Evolutionary conservation across 495 filamentous ascomycete species (phyloP).

Genomic region (Penicillium pulvis): DNA sequence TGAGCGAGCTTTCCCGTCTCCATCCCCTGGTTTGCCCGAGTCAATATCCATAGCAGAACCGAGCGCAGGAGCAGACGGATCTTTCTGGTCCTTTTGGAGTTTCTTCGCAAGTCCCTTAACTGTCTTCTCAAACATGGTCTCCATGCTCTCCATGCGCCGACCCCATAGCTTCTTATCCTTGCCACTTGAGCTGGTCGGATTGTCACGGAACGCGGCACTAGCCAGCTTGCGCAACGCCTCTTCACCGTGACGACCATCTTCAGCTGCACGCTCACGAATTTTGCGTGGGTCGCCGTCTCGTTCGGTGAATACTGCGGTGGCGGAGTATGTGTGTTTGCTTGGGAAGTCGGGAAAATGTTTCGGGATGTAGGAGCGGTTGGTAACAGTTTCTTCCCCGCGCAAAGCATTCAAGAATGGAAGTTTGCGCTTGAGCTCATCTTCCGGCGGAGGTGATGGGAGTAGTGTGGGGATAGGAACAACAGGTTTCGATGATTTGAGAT

Average conservation of each 20-base stretch:
- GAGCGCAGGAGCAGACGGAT: slow-evolving; percentile 4
- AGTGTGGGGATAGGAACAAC: slow-evolving; percentile 32
- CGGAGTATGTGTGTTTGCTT: slow-evolving; percentile 71
- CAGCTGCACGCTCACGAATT: slow-evolving; percentile 71
- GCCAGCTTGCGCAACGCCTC: slow-evolving; percentile 71
- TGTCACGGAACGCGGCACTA: slow-evolving; percentile 49
- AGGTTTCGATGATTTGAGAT: slow-evolving; percentile 39
- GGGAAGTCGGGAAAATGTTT: slow-evolving; percentile 70
- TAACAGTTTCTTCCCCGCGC: slow-evolving; percentile 52
- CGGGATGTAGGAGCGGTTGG: slow-evolving; percentile 58
- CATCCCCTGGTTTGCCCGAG: slow-evolving; percentile 25
- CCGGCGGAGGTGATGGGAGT: slow-evolving; percentile 50
- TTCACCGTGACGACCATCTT: slow-evolving; percentile 73
- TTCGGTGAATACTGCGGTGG: slow-evolving; percentile 64
- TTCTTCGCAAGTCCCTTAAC: slow-evolving; percentile 42
- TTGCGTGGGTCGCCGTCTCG: slow-evolving; percentile 69
- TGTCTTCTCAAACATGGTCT: slow-evolving; percentile 54
- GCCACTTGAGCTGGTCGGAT: slow-evolving; percentile 36
- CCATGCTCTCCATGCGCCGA: slow-evolving; percentile 44
- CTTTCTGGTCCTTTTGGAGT: slow-evolving; percentile 25
- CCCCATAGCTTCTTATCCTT: slow-evolving; percentile 50
- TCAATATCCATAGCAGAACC: slow-evolving; percentile 39
- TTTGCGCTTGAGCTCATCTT: slow-evolving; percentile 42
- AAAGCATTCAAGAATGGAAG: slow-evolving; percentile 56
- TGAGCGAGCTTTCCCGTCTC: slow-evolving; percentile 29